Percentiles rank a stretch among this genome's conserved stretches.
Evolutionary conservation across 2,329 filamentous ascomycete genomes (phyloP).

Genomic region (Talaromyces rugulosus): DNA sequence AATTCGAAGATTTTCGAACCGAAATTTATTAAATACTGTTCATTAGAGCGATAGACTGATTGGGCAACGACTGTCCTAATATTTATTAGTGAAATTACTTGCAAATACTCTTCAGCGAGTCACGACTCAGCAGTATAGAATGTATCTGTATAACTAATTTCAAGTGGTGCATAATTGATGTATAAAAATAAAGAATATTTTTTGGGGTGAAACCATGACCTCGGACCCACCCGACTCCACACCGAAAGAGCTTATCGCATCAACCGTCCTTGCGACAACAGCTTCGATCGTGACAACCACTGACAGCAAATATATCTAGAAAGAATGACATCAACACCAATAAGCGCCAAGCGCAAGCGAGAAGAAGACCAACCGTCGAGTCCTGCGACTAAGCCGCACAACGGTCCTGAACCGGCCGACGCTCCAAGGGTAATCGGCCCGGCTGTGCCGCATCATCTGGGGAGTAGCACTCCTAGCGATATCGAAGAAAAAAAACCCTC

Average conservation of each 20-base stretch:
- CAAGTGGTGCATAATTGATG: too few relatives aligned
- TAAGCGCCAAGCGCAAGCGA: neutral
- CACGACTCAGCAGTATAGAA: too few relatives aligned
- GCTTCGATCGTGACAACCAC: neutral
- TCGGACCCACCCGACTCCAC: neutral
- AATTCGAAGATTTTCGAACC: too few relatives aligned
- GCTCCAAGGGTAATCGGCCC: neutral
- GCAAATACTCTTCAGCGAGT: too few relatives aligned
- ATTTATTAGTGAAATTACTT: too few relatives aligned
- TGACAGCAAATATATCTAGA: neutral
- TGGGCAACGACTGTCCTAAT: too few relatives aligned
- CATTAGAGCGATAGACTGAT: too few relatives aligned
- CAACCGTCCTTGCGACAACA: neutral
- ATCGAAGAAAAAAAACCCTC: neutral
- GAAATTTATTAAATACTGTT: too few relatives aligned
- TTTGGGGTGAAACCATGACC: too few relatives aligned
- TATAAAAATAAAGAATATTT: too few relatives aligned
- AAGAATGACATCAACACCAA: neutral
- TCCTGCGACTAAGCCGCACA: neutral
- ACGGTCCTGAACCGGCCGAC: neutral
- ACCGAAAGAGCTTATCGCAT: neutral
- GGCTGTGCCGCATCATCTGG: neutral
- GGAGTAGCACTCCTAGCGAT: neutral
- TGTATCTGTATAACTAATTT: too few relatives aligned
- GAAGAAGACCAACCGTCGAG: neutral